Base-by-base conservation (phyloP, 1,284 basidiomycete species). In the Leccinum solheimii region DNA sequence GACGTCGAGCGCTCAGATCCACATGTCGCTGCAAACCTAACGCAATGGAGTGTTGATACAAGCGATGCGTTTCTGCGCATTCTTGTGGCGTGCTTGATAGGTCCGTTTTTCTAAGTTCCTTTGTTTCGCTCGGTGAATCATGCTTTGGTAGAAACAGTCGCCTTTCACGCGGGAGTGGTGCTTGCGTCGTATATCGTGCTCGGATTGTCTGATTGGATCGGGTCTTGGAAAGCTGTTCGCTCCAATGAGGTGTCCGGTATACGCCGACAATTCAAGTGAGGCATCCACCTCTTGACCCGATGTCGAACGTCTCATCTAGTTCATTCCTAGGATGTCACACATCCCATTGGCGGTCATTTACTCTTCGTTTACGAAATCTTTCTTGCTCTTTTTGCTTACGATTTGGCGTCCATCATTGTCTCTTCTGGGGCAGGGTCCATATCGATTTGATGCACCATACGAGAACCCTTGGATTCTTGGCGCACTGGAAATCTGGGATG, bases 331-430 rank as follows among this genome's bases (percentile, higher is more conserved):
- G 67, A 83, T 87, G 56, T 86, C 86, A 1, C 82, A 94, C 40
- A 84, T 95, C 40, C 87, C 92, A 1, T 81, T 96, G 16, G 89
- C 90, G 3, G 79, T 96, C 4, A 81, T 96, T 63, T 95, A 95
- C 72, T 94, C 94, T 1, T 94, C 94, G 1, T 78, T 96, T 38
- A 90, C 91, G 2, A 96, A 96, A 66, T 82, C 94, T 9, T 90
- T 95, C 71, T 83, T 97, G 4, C 85, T 95, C 23, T 86, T 93
- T 65, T 79, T 93, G 16, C 83, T 97, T 16, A 86, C 91, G 0
- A 87, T 97, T 63, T 97, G 94, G 94, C 83, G 83, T 30, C 85
- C 88, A 7, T 80, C 82, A 3, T 53, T 62, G 3, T 65, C 64
- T 21, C 36, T 67, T 7, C 70, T 71, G 16, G 73, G 61, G 38